Evolutionary conservation across 2,329 filamentous ascomycete genomes (phyloP).

Genomic region (Clonostachys chloroleuca): DNA sequence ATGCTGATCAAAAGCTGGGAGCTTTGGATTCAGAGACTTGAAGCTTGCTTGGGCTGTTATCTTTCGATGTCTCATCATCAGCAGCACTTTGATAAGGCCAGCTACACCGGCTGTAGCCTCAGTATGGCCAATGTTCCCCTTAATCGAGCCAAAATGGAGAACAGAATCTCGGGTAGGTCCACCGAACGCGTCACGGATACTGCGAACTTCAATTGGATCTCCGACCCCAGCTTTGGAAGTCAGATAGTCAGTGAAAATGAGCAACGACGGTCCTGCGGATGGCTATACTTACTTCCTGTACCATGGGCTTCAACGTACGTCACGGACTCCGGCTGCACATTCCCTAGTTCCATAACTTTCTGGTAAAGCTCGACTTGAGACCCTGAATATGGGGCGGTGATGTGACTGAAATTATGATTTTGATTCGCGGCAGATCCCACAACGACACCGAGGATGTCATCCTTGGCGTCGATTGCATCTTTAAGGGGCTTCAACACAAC

Average conservation of each 20-base stretch:
- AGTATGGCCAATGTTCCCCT: conserved; percentile 32
- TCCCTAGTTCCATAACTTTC: conserved; percentile 20
- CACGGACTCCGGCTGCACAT: conserved; percentile 7
- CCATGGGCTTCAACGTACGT: conserved; percentile 24
- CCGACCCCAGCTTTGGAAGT: conserved; percentile 36
- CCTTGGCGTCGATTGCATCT: conserved; percentile 38
- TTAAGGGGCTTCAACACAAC: conserved; percentile 42
- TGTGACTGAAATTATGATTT: conserved; percentile 32
- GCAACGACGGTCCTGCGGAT: conserved; percentile 7
- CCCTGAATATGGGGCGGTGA: conserved; percentile 16
- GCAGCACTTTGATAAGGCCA: conserved; percentile 1
- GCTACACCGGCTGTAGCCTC: conserved; percentile 12
- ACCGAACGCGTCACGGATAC: conserved; percentile 20
- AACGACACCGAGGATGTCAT: conserved; percentile 36
- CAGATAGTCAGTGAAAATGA: conserved; percentile 18
- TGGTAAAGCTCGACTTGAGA: conserved; percentile 16
- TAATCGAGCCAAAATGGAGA: conserved; percentile 40
- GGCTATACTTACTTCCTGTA: conserved; percentile 19
- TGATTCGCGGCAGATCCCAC: conserved; percentile 29
- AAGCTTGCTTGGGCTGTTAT: conserved; percentile 8
- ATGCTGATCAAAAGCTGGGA: background rate
- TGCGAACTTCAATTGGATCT: conserved; percentile 38
- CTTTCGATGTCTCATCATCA: conserved; percentile 6
- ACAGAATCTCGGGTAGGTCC: background rate
- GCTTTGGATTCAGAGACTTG: conserved; percentile 1